A percentile compares a stretch with the other conserved stretches of the same genome.
These are phyloP conservation scores for Hypoxylon sp. DNA, from an alignment of 2,329 filamentous ascomycete genomes.

Conservation along the genomic window DNA sequence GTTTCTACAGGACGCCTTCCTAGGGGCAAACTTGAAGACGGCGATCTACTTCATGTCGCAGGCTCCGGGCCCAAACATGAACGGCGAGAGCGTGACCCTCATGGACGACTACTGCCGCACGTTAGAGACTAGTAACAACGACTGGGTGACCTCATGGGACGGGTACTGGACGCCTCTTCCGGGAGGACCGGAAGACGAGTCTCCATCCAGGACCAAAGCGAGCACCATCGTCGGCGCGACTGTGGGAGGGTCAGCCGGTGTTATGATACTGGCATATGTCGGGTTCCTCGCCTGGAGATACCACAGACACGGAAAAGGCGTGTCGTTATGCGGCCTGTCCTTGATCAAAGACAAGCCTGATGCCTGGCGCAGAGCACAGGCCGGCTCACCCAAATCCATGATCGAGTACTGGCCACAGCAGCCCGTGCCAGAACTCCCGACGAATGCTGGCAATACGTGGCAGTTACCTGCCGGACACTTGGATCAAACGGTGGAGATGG, in stretches of 20 bases:
- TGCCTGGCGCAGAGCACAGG: slow-evolving; percentile 1
- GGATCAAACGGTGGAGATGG: slow-evolving; percentile 13
- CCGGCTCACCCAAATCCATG: background rate
- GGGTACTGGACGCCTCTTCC: slow-evolving; percentile 17
- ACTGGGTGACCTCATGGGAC: slow-evolving; percentile 32
- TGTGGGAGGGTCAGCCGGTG: slow-evolving; percentile 14
- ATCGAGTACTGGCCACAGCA: slow-evolving; percentile 4
- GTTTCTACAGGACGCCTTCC: slow-evolving; percentile 48
- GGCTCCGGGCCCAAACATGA: slow-evolving; percentile 11
- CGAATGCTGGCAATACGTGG: slow-evolving; percentile 6
- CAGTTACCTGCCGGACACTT: slow-evolving; percentile 1
- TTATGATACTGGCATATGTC: slow-evolving; percentile 1
- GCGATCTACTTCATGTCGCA: slow-evolving; percentile 18
- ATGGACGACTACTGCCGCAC: slow-evolving; percentile 13
- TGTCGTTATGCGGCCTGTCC: slow-evolving; percentile 10
- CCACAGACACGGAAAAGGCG: slow-evolving; percentile 12
- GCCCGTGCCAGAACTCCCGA: slow-evolving; percentile 2
- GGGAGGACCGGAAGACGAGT: background rate
- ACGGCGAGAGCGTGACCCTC: slow-evolving; percentile 5
- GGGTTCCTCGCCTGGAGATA: slow-evolving; percentile 4
- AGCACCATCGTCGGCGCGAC: slow-evolving; percentile 15
- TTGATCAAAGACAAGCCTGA: slow-evolving; percentile 11
- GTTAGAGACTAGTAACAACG: slow-evolving; percentile 17
- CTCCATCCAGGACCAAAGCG: background rate
- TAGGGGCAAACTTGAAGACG: slow-evolving; percentile 19